Evolutionary conservation across 75 land plant species (phyloP).

Genomic region (Larix kaempferi): DNA sequence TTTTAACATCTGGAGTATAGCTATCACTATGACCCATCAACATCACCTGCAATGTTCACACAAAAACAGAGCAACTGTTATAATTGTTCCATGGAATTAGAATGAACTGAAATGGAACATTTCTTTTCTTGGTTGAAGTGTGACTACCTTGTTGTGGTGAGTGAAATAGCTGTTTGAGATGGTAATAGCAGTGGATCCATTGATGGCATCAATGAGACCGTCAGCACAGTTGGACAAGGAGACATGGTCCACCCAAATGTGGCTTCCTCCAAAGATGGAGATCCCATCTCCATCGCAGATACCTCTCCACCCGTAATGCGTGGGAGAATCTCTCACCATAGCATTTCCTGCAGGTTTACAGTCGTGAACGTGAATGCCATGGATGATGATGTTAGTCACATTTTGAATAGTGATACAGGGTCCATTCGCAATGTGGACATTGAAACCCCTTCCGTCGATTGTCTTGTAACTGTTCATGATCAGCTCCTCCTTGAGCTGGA

Average conservation of each 20-base stretch:
- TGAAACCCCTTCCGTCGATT: conserved; percentile 44
- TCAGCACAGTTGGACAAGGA: conserved; percentile 32
- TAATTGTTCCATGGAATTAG: no score
- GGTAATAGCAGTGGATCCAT: conserved; percentile 46
- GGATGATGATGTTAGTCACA: conserved; percentile 41
- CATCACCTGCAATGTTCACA: conserved; percentile 33
- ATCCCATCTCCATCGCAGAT: conserved; percentile 42
- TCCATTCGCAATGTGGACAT: conserved; percentile 48
- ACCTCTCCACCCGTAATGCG: conserved; percentile 32
- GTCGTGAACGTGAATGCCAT: conserved; percentile 48
- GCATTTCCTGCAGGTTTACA: conserved; percentile 44
- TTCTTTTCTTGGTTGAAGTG: no score
- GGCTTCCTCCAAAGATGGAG: conserved; percentile 25
- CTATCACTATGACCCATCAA: conserved; percentile 43
- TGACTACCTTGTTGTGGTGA: conserved; percentile 33
- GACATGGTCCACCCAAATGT: conserved; percentile 48
- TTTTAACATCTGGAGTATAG: conserved; percentile 22
- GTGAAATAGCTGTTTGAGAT: conserved; percentile 47
- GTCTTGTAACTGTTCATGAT: conserved; percentile 53
- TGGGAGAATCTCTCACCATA: conserved; percentile 32
- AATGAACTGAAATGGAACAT: no score
- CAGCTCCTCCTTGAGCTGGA: conserved; percentile 47
- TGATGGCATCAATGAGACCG: conserved; percentile 38
- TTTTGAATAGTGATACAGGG: conserved; percentile 44
- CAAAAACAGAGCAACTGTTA: no score